A percentile compares a stretch with the other conserved stretches of the same genome.
Conservation (phyloP, 768 basidiomycete genomes). For the Krasilnikovozyma curviuscula region DNA sequence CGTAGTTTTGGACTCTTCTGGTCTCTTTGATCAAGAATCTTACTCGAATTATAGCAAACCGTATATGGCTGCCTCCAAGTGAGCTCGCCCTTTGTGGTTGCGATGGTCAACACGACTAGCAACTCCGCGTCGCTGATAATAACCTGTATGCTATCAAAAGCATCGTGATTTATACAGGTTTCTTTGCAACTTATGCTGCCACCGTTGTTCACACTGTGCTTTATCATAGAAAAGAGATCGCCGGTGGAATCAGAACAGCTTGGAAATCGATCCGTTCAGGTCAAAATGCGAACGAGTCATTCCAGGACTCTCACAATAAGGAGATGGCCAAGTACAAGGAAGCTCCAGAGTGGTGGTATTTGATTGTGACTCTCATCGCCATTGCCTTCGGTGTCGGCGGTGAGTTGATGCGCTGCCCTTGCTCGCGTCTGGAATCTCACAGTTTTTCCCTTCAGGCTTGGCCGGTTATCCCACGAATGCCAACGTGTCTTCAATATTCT, state of each 20-base stretch:
- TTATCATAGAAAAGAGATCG: constrained; percentile 41
- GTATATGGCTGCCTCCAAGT: constrained; percentile 27
- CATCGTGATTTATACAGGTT: constrained; percentile 17
- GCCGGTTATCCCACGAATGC: constrained; percentile 7
- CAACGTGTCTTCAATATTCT: constrained; percentile 29
- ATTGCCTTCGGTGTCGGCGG: too few species aligned
- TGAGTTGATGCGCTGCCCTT: too few species aligned
- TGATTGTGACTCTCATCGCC: too few species aligned
- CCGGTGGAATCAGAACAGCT: constrained; percentile 27
- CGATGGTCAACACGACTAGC: neutral
- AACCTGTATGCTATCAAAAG: too few species aligned
- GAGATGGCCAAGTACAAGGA: constrained; percentile 6
- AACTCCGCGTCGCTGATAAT: too few species aligned
- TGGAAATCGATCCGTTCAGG: constrained; percentile 9
- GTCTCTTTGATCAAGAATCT: too few species aligned
- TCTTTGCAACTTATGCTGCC: constrained; percentile 32
- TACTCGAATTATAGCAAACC: constrained; percentile 34
- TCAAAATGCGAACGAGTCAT: constrained; percentile 6
- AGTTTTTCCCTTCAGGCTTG: neutral
- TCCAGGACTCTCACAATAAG: constrained; percentile 12
- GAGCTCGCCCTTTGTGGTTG: constrained; percentile 6
- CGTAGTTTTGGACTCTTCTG: too few species aligned
- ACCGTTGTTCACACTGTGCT: constrained; percentile 32
- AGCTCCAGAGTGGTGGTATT: constrained; percentile 8
- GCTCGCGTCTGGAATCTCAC: too few species aligned